Base-by-base conservation (phyloP, 2,329 filamentous ascomycete species). In the Huntiella omanensis region DNA sequence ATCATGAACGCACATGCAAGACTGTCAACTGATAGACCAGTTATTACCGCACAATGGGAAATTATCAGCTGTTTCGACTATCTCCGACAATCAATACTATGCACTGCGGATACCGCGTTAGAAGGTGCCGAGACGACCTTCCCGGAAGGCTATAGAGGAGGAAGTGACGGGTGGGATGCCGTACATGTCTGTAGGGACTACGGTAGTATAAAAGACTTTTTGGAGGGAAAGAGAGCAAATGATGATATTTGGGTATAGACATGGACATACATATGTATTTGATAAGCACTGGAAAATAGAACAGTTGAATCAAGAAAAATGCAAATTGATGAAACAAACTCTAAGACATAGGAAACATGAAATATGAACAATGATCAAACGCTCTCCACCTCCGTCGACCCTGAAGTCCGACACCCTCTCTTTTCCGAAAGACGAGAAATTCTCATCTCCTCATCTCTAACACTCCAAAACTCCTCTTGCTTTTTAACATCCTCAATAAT, bases 51-150 rank as follows among this genome's bases (percentile, higher is more conserved):
- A 35, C 45, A 52, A 17, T 51, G 50, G 61, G 65, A 68, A 55
- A 64, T 68, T 58, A 62, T 64, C 45, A 65, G 68, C 57, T 68
- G 65, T 58, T 65, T 67, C 54, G 62, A 64, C 52, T 68, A 68
- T 54, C 60, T 68, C 56, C 58, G 65, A 8, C 62, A 68, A 54
- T 62, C 62, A 35, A 62, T 68, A 49, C 61, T 67, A 59, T 68
- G 65, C 54, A 60, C 57, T 22, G 61, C 63, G 44, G 65, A 68
- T 50, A 65, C 64, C 49, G 64, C 64, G 1, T 55, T 67, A 40
- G 65, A 68, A 55, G 63, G 63, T 13, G 56, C 62, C 46, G 58
- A 65, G 49, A 63, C 62, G 2, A 60, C 59, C 0, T 63, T 64
- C 39, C 62, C 63, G 0, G 50, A 55, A 1, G 59, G 57, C 0